A percentile compares a stretch with the other conserved stretches of the same genome.
Evolutionary conservation across 352 stramenopile genomes (phyloP).

Genomic region (Nothophytophthora sp.): DNA sequence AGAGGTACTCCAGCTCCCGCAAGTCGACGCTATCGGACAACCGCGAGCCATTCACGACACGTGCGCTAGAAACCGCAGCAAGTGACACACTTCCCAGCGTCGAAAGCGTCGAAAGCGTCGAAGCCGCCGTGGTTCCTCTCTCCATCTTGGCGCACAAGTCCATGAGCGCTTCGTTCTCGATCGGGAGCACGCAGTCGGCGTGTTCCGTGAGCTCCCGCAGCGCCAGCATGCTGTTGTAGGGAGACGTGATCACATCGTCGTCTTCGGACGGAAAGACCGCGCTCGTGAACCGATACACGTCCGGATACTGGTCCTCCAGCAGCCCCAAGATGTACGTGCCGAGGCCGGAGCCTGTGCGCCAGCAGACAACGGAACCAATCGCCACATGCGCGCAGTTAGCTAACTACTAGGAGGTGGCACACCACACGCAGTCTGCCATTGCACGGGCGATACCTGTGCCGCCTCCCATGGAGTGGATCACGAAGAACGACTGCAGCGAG

Average conservation of each 20-base stretch:
- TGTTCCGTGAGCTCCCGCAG: slow-evolving; percentile 83
- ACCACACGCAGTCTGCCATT: too few species aligned
- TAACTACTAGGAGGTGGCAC: too few species aligned
- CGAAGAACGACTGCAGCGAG: slow-evolving; percentile 92
- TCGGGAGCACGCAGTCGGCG: slow-evolving; percentile 90
- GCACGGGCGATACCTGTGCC: slow-evolving; percentile 88
- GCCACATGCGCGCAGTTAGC: too few species aligned
- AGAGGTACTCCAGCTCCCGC: slow-evolving; percentile 48
- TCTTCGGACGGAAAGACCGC: slow-evolving; percentile 86
- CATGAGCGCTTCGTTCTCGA: slow-evolving; percentile 91
- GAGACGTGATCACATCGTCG: slow-evolving; percentile 93
- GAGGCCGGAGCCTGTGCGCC: slow-evolving; percentile 76
- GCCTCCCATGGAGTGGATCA: slow-evolving; percentile 92
- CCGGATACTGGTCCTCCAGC: slow-evolving; percentile 83
- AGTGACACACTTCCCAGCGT: slow-evolving; percentile 13
- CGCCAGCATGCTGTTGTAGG: slow-evolving; percentile 91
- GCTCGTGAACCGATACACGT: slow-evolving; percentile 84
- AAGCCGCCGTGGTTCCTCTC: slow-evolving; percentile 1
- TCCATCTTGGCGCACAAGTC: slow-evolving; percentile 61
- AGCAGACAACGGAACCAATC: too few species aligned
- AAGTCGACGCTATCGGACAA: slow-evolving; percentile 53
- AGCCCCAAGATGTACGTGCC: slow-evolving; percentile 89
- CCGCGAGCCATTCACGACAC: slow-evolving; percentile 36
- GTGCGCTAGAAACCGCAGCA: slow-evolving; percentile 2
- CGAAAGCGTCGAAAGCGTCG: slow-evolving; percentile 11